Conservation (phyloP, 805 yeast species). For the Yarrowia yakushimensis region DNA sequence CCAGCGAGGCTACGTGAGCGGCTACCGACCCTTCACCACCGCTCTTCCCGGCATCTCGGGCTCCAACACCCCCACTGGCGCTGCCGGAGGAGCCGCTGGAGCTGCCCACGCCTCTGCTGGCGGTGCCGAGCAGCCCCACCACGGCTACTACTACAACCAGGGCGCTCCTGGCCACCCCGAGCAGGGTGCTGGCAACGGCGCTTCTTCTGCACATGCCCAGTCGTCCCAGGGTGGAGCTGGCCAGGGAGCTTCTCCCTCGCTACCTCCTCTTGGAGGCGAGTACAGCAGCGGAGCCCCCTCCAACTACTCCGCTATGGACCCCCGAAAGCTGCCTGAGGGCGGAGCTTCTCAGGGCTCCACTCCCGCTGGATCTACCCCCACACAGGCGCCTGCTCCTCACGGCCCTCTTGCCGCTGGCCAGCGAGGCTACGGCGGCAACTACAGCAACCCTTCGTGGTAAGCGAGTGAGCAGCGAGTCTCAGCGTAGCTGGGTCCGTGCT, state of each 20-base stretch:
- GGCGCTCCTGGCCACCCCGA: constrained; percentile 24
- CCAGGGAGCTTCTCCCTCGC: constrained; percentile 13
- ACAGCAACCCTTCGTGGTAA: constrained; percentile 22
- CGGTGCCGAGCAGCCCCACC: constrained; percentile 21
- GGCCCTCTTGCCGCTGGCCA: constrained; percentile 8
- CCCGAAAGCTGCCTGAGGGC: constrained; percentile 24
- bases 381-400: constrained; percentile 20
- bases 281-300: constrained; percentile 6
- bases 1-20: constrained; percentile 16
- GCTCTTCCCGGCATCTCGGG: constrained; percentile 28
- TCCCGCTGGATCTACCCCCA: constrained; percentile 9
- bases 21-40: constrained; percentile 20
- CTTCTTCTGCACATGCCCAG: constrained; percentile 23
- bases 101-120: constrained; percentile 18
- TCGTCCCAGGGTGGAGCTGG: background rate
- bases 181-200: constrained; percentile 19
- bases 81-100: constrained; percentile 8
- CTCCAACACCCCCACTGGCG: constrained; percentile 25
- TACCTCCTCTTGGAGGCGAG: constrained; percentile 22
- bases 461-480: too few species aligned
- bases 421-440: background rate
- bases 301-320: constrained; percentile 25
- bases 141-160: constrained; percentile 26
- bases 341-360: background rate
- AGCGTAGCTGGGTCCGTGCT: too few species aligned